These are phyloP conservation scores for Chalciporus chontae DNA, from an alignment of 768 basidiomycete species.

Conservation along the genomic window DNA sequence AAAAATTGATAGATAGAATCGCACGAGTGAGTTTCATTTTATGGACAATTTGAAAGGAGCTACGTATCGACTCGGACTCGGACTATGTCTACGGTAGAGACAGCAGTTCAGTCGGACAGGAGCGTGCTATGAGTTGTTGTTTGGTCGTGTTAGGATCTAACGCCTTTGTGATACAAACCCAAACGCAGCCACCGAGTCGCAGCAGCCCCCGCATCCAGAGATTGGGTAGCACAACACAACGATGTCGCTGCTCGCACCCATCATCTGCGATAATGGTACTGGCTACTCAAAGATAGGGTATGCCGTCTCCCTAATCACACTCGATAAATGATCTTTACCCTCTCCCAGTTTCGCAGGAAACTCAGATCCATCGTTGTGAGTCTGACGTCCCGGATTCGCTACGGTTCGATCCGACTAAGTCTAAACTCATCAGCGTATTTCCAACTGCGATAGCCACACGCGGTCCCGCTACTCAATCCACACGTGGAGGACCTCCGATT, in stretches of 20 bases:
- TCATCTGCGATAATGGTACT: slow-evolving; percentile 98
- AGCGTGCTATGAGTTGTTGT: slow-evolving; percentile 7
- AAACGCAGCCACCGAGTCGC: slow-evolving; percentile 21
- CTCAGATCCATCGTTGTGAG: slow-evolving; percentile 96
- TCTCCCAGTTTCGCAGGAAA: slow-evolving; percentile 87
- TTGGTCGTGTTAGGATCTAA: slow-evolving; percentile 24
- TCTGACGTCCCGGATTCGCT: slow-evolving; percentile 15
- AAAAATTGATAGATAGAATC: too few relatives aligned
- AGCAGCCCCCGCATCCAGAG: slow-evolving; percentile 10
- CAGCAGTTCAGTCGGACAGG: too few relatives aligned
- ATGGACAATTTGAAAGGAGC: too few relatives aligned
- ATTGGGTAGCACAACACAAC: slow-evolving; percentile 13
- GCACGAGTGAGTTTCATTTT: too few relatives aligned
- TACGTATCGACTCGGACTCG: too few relatives aligned
- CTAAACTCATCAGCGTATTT: slow-evolving; percentile 64
- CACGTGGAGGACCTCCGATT: slow-evolving; percentile 69
- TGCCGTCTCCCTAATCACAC: slow-evolving; percentile 21
- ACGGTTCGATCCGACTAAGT: slow-evolving; percentile 6
- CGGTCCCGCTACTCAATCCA: slow-evolving; percentile 60
- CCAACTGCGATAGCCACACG: slow-evolving; percentile 92
- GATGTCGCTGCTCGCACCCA: slow-evolving; percentile 88
- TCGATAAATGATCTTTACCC: slow-evolving; percentile 9
- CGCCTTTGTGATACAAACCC: slow-evolving; percentile 20
- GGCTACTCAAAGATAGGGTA: slow-evolving; percentile 98
- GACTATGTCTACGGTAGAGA: too few relatives aligned